Evolutionary conservation across 1,284 basidiomycete genomes (phyloP).

Genomic region (Cronartium quercuum): DNA sequence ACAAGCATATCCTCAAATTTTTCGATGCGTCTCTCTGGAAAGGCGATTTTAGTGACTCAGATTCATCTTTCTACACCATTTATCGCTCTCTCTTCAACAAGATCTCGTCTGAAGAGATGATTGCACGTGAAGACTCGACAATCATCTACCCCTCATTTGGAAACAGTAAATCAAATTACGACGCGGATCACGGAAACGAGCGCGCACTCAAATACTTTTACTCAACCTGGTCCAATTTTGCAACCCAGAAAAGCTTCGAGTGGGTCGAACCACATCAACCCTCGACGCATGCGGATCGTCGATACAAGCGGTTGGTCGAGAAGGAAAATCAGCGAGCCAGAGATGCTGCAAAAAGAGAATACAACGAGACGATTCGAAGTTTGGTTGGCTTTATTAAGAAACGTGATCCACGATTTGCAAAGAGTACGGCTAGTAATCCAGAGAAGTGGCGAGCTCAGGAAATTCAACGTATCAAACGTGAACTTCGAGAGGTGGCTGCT

Average conservation of each 20-base stretch:
- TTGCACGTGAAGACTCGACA: conserved; percentile 52
- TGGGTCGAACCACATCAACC: conserved; percentile 84
- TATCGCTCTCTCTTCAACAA: conserved; percentile 83
- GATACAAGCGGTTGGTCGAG: conserved; percentile 85
- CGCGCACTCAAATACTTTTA: conserved; percentile 61
- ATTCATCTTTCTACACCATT: conserved; percentile 68
- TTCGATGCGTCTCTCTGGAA: conserved; percentile 38
- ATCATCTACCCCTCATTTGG: conserved; percentile 76
- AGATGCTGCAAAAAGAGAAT: conserved; percentile 79
- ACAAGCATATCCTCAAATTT: conserved; percentile 27
- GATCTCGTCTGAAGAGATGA: conserved; percentile 72
- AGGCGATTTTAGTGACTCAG: conserved; percentile 22
- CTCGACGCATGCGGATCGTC: conserved; percentile 76
- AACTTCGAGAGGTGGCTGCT: conserved; percentile 43
- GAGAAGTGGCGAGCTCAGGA: conserved; percentile 41
- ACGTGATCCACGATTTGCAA: conserved; percentile 75
- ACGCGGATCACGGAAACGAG: neutral
- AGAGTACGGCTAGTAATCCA: conserved; percentile 42
- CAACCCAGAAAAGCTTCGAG: conserved; percentile 77
- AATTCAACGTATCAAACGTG: conserved; percentile 26
- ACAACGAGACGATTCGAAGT: conserved; percentile 83
- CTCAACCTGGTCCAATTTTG: conserved; percentile 76
- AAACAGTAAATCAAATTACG: conserved; percentile 67
- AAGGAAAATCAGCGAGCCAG: conserved; percentile 89
- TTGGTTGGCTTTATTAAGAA: conserved; percentile 82